Conservation (phyloP, 768 basidiomycete genomes). For the Panaeolus papilionaceus region DNA sequence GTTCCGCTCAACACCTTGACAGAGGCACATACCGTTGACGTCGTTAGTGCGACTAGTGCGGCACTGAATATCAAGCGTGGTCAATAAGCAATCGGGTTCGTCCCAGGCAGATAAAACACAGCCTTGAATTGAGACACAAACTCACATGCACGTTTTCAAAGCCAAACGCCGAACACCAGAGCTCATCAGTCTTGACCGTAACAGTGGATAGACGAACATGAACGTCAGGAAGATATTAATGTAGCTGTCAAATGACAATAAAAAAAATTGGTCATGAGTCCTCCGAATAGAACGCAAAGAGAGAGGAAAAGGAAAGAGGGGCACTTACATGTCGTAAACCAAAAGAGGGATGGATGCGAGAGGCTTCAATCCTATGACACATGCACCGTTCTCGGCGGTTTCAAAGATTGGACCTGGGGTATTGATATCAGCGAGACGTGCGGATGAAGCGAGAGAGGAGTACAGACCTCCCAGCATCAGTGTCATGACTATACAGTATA, state of each 20-base stretch:
- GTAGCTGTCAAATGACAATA: constrained; percentile 23
- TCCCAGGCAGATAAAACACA: neutral
- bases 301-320: neutral
- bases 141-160: constrained; percentile 49
- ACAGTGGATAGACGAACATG: constrained; percentile 55
- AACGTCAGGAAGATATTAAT: constrained; percentile 45
- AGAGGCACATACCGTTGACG: constrained; percentile 44
- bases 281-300: constrained; percentile 4
- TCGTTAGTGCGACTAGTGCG: constrained; percentile 50
- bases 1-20: neutral
- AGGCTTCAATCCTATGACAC: constrained; percentile 53
- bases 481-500: constrained; percentile 47
- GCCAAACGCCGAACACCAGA: constrained; percentile 44
- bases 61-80: constrained; percentile 38
- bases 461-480: constrained; percentile 44
- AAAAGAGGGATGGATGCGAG: constrained; percentile 51
- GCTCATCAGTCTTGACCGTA: constrained; percentile 40
- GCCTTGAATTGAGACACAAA: neutral
- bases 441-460: neutral
- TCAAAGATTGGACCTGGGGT: constrained; percentile 42
- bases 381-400: constrained; percentile 43
- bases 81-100: neutral
- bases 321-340: constrained; percentile 52
- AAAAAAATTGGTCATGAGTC: neutral
- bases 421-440: neutral